A percentile compares a stretch with the other conserved stretches of the same genome.
phyloP scores from a whole-genome alignment of 805 yeast species.

The Lipomyces sp. region DNA sequence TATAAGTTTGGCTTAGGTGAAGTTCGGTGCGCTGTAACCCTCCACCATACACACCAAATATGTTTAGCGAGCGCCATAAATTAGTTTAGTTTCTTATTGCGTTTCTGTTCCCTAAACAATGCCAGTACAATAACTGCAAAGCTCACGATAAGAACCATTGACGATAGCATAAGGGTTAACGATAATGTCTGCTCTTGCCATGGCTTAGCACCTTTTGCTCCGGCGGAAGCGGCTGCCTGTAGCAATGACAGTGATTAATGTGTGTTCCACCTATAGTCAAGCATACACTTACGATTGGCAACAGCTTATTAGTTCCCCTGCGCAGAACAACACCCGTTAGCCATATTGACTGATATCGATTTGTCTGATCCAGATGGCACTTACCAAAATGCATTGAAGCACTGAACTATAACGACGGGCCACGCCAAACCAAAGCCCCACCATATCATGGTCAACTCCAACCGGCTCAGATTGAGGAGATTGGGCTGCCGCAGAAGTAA shows the following conservation, averaged over 20 bases:
- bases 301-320: slow-evolving; percentile 4
- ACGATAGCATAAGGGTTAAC: background rate
- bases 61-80: background rate
- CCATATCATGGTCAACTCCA: background rate
- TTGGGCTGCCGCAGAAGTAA: slow-evolving; percentile 4
- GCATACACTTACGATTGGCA: slow-evolving; percentile 6
- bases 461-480: slow-evolving; percentile 1
- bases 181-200: slow-evolving; percentile 3
- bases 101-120: background rate
- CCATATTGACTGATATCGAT: too few species aligned
- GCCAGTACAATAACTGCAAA: slow-evolving; percentile 2
- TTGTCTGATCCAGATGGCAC: background rate
- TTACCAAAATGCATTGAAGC: slow-evolving; percentile 1
- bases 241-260: background rate
- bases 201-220: background rate
- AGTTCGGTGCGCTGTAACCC: too few species aligned
- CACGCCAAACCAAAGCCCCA: background rate
- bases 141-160: background rate
- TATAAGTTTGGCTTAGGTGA: too few species aligned
- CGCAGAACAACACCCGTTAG: background rate
- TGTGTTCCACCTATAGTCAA: background rate
- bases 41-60: too few species aligned
- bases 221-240: slow-evolving; percentile 5
- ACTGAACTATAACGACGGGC: background rate
- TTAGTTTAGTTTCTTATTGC: background rate